phyloP scores from a whole-genome alignment of 768 basidiomycete genomes.

The Psilocybe sp. region DNA sequence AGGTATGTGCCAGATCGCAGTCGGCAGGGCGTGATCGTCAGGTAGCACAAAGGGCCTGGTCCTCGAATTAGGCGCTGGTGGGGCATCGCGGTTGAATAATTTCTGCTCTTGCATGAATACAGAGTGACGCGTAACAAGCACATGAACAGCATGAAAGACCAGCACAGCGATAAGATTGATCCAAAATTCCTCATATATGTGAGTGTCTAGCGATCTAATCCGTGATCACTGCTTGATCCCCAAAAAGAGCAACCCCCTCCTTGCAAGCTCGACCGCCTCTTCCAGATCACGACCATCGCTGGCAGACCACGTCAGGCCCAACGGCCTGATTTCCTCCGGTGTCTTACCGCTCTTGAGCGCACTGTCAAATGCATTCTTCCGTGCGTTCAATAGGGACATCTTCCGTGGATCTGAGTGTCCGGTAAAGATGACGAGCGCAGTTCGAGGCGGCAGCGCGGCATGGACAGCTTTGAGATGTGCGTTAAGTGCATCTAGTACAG shows the following conservation, averaged over 20 bases:
- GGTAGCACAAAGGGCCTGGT: no score
- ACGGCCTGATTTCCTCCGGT: constrained; percentile 49
- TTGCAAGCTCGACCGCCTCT: constrained; percentile 74
- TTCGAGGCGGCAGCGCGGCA: constrained; percentile 67
- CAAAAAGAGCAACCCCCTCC: constrained; percentile 82
- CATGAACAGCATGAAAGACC: no score
- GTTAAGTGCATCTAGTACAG: constrained; percentile 53
- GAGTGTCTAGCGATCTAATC: neutral
- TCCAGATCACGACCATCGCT: constrained; percentile 78
- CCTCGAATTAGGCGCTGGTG: no score
- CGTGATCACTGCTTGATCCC: constrained; percentile 44
- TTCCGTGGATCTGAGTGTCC: constrained; percentile 86
- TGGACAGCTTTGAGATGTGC: constrained; percentile 60
- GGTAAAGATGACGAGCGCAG: constrained; percentile 82
- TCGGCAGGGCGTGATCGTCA: no score
- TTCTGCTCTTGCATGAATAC: no score
- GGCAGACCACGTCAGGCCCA: constrained; percentile 64
- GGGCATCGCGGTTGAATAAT: no score
- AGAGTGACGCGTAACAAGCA: no score
- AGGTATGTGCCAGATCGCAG: no score
- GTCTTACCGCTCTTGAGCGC: constrained; percentile 55
- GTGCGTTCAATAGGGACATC: constrained; percentile 71
- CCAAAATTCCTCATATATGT: no score
- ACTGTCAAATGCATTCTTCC: constrained; percentile 71
- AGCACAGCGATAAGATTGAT: no score